phyloP scores from a whole-genome alignment of 23 red algal species.

The Pyropia haitanensis region DNA sequence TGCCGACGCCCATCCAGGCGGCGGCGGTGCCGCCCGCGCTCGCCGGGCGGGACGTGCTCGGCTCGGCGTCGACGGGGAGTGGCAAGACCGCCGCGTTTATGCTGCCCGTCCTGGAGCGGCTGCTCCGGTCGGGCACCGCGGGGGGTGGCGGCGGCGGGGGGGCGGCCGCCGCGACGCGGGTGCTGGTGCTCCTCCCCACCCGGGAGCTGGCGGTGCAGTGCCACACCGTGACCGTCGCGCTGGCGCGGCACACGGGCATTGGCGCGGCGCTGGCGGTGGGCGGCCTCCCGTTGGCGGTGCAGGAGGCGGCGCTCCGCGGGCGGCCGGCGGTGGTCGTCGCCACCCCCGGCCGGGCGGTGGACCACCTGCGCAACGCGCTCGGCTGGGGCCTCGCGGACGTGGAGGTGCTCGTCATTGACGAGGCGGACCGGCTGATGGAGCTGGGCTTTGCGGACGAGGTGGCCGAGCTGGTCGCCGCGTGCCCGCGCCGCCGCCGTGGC shows the following conservation, averaged over 20 bases:
- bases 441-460: conserved; percentile 90
- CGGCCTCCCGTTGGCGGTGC: conserved; percentile 51
- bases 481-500: conserved; percentile 2
- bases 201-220: conserved; percentile 94
- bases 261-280: conserved; percentile 71
- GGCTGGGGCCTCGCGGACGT: conserved; percentile 75
- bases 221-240: conserved; percentile 54
- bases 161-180: conserved; percentile 29
- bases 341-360: conserved; percentile 83
- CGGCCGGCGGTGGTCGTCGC: conserved; percentile 77
- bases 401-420: conserved; percentile 89
- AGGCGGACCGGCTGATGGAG: conserved; percentile 90
- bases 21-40: conserved; percentile 68
- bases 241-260: conserved; percentile 43
- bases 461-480: conserved; percentile 51
- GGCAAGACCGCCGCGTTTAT: conserved; percentile 91
- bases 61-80: conserved; percentile 80
- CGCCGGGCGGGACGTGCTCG: conserved; percentile 76
- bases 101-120: conserved; percentile 76
- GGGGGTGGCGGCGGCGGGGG: background rate
- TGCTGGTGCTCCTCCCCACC: conserved; percentile 75
- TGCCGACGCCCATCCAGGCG: conserved; percentile 85
- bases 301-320: conserved; percentile 73
- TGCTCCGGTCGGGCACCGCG: conserved; percentile 35
- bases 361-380: conserved; percentile 81